A percentile compares a stretch with the other conserved stretches of the same genome.
Conservation (phyloP, 1,284 basidiomycete genomes). For the Cryptococcus jaspeensis region DNA sequence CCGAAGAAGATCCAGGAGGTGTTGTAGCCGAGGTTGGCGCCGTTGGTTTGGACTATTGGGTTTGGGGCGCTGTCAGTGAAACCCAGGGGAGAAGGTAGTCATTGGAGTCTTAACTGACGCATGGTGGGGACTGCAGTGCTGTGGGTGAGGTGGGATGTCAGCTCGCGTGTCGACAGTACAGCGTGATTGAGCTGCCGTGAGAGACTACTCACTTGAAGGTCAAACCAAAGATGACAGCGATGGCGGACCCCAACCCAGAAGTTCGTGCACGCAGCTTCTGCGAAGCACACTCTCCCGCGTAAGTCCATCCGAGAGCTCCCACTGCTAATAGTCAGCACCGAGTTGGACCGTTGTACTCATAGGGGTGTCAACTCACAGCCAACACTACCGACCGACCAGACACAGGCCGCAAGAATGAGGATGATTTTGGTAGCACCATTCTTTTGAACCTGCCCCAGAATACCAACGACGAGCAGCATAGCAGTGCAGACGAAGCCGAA, state of each 20-base stretch:
- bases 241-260: conserved; percentile 11
- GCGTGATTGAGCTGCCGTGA: too few species aligned
- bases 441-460: conserved; percentile 11
- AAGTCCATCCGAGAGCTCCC: conserved; percentile 7
- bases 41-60: too few species aligned
- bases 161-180: too few species aligned
- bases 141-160: too few species aligned
- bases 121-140: conserved; percentile 13
- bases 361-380: not conserved
- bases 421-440: conserved; percentile 9
- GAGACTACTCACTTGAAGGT: too few species aligned
- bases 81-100: not conserved
- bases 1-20: conserved; percentile 15
- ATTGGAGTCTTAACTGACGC: too few species aligned
- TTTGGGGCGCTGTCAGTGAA: not conserved
- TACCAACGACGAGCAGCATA: conserved; percentile 18
- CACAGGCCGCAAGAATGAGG: conserved; percentile 10
- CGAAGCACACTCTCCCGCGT: conserved; percentile 14
- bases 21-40: conserved; percentile 16
- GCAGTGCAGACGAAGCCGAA: not conserved
- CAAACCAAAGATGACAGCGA: conserved; percentile 14
- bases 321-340: too few species aligned
- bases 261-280: conserved; percentile 16
- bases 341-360: not conserved
- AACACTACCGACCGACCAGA: conserved; percentile 4